phyloP scores from a whole-genome alignment of 1,284 basidiomycete genomes.

The Anthracocystis setariae region DNA sequence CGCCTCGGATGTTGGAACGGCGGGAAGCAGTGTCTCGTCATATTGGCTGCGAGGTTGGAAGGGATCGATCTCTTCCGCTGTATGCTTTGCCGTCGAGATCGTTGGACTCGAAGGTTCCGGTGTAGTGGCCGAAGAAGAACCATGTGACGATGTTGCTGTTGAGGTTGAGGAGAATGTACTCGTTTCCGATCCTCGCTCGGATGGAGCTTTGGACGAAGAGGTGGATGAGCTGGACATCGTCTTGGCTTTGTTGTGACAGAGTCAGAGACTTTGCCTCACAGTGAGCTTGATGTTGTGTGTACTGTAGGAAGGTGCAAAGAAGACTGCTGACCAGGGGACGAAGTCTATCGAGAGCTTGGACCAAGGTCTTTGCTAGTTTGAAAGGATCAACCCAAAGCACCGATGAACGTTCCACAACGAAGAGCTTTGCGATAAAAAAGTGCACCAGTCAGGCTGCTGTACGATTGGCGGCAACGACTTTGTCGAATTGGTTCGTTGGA shows the following conservation, averaged over 20 bases:
- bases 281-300: not conserved
- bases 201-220: slow-evolving; percentile 31
- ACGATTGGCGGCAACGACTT: no score
- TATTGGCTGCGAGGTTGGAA: slow-evolving; percentile 30
- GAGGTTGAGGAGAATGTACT: slow-evolving; percentile 21
- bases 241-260: slow-evolving; percentile 3
- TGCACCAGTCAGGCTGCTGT: no score
- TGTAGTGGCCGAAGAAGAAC: slow-evolving; percentile 30
- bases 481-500: no score
- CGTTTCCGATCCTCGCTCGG: slow-evolving; percentile 18
- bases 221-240: slow-evolving; percentile 10
- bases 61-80: slow-evolving; percentile 1
- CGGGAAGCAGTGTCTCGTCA: slow-evolving; percentile 37
- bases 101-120: slow-evolving; percentile 40
- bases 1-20: slow-evolving; percentile 38
- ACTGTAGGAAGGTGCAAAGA: not conserved
- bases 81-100: slow-evolving; percentile 4
- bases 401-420: no score
- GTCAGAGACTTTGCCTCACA: not conserved
- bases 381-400: no score
- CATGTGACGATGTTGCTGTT: slow-evolving; percentile 16
- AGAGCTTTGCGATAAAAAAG: no score
- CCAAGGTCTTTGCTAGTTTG: no score
- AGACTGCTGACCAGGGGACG: not conserved
- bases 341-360: no score